These are phyloP conservation scores for Nannochloropsis granulata DNA, from an alignment of 108 stramenopile genomes.

Conservation along the genomic window DNA sequence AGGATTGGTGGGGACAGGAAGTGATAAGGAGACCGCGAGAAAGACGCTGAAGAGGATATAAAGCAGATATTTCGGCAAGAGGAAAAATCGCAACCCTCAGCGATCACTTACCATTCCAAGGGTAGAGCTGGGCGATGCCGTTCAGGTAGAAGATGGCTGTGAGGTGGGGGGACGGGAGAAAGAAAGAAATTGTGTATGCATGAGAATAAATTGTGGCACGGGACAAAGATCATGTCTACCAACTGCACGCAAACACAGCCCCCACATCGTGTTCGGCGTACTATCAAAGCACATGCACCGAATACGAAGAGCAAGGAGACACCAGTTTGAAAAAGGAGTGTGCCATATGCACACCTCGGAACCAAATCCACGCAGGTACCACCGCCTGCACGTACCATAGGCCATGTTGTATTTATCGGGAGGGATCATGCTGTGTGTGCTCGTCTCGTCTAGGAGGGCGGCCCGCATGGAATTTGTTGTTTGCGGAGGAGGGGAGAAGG, in stretches of 20 bases:
- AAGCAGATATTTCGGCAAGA: background rate
- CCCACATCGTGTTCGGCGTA: background rate
- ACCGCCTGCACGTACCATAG: background rate
- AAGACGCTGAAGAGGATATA: too few species aligned
- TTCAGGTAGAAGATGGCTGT: background rate
- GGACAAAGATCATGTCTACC: background rate
- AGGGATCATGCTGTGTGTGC: background rate
- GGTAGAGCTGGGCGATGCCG: background rate
- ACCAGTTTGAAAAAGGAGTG: background rate
- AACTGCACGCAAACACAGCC: too few species aligned
- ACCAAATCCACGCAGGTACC: background rate
- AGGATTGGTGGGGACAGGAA: too few species aligned
- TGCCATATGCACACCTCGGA: background rate
- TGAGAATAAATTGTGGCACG: background rate
- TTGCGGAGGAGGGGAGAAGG: background rate
- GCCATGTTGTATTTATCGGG: background rate
- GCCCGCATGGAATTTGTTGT: background rate
- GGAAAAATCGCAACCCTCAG: background rate
- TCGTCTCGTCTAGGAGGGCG: background rate
- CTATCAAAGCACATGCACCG: background rate
- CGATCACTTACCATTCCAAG: conserved; percentile 1
- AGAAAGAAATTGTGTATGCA: background rate
- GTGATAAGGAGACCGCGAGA: too few species aligned
- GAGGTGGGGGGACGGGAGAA: background rate
- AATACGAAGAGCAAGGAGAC: background rate